Conservation (phyloP, 2,329 filamentous ascomycete genomes). For the Alternaria panax region DNA sequence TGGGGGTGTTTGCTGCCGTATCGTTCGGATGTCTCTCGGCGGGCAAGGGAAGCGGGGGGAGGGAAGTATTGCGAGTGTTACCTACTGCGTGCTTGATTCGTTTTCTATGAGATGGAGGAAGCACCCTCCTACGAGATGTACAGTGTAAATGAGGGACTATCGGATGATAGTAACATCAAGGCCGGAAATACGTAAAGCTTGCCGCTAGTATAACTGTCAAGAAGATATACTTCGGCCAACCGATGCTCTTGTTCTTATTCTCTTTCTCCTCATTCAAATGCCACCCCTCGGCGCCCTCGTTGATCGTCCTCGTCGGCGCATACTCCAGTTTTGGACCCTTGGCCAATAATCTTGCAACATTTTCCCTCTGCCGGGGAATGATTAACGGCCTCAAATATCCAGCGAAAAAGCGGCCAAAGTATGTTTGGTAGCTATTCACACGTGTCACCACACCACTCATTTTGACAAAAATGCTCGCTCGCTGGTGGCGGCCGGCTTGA, state of each 20-base stretch:
- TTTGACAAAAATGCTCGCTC: constrained; percentile 15
- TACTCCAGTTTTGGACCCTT: constrained; percentile 23
- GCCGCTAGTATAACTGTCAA: not conserved
- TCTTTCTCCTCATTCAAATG: constrained; percentile 1
- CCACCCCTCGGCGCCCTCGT: constrained; percentile 20
- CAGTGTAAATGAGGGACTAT: not conserved
- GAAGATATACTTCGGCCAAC: not conserved
- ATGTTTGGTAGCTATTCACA: constrained; percentile 18
- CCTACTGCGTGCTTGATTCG: not conserved
- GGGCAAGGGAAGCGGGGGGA: not conserved
- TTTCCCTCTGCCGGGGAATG: not conserved
- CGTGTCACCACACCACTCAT: constrained; percentile 19
- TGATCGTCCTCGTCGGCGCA: constrained; percentile 20
- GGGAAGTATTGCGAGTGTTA: not conserved
- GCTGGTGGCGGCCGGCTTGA: constrained; percentile 16
- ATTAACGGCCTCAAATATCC: constrained; percentile 6
- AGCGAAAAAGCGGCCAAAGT: constrained; percentile 15
- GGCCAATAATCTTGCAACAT: constrained; percentile 9
- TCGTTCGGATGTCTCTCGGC: not conserved
- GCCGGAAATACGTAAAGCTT: constrained; percentile 11
- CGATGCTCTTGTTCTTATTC: not conserved
- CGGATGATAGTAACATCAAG: not conserved
- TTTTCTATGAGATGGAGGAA: not conserved
- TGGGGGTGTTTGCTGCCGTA: constrained; percentile 49
- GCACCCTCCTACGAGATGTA: not conserved